Conservation (phyloP, 73 alveolate species). For the Diophrys appendiculata region DNA sequence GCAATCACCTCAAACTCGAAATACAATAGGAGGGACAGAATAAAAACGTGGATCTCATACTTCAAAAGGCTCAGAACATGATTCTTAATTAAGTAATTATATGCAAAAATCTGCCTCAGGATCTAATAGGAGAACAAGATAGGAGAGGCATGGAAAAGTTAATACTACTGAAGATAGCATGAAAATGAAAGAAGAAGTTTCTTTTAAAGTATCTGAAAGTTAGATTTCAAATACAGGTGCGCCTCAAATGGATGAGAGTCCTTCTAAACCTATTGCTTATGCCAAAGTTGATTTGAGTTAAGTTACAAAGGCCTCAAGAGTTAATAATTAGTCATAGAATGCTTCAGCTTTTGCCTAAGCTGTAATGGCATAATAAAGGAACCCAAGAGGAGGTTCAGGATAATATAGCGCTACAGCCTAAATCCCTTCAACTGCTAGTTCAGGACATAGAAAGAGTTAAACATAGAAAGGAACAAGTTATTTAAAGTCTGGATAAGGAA, state of each 20-base stretch:
- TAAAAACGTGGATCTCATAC: neutral
- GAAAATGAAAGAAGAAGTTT: neutral
- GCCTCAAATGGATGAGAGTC: no score
- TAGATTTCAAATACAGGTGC: no score
- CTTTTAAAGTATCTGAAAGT: neutral
- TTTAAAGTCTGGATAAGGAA: neutral
- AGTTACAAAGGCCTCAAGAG: no score
- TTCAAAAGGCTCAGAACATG: neutral
- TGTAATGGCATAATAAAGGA: neutral
- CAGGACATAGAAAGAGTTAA: neutral
- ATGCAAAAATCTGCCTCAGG: no score
- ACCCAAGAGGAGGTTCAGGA: neutral
- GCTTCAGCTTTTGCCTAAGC: neutral
- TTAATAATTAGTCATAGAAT: neutral
- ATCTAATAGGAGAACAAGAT: no score
- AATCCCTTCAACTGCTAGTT: neutral
- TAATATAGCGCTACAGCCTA: neutral
- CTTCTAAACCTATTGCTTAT: no score
- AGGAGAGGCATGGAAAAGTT: neutral
- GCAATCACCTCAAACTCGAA: neutral
- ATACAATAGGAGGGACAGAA: neutral
- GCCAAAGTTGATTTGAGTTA: neutral
- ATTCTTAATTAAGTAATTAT: no score
- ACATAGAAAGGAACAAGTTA: no score
- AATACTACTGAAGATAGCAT: neutral